These are phyloP conservation scores for Colletotrichum sp. DNA, from an alignment of 2,329 filamentous ascomycete genomes.

Conservation along the genomic window DNA sequence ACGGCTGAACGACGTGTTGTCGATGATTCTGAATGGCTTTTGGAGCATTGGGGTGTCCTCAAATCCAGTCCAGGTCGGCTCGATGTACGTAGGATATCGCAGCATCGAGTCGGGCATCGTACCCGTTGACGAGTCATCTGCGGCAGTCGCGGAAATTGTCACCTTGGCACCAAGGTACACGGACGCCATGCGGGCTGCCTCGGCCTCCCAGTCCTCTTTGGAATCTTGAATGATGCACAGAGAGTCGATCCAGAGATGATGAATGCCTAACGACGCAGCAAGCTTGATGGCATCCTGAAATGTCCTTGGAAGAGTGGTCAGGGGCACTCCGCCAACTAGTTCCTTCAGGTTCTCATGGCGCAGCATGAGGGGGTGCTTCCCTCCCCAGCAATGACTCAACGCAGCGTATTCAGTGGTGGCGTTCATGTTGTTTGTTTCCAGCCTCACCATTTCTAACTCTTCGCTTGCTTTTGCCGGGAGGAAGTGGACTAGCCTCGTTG, in stretches of 20 bases:
- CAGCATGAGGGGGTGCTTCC: not conserved
- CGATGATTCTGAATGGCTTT: not conserved
- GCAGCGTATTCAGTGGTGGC: not conserved
- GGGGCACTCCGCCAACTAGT: fast-evolving
- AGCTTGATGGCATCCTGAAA: not conserved
- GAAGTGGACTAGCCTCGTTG: not conserved
- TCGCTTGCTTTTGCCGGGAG: fast-evolving
- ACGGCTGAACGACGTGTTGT: not conserved
- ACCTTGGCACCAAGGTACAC: not conserved
- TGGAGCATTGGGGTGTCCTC: not conserved
- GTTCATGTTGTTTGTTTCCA: fast-evolving
- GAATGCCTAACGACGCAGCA: not conserved
- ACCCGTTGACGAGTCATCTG: not conserved
- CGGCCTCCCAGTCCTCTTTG: not conserved
- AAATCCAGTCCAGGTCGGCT: not conserved
- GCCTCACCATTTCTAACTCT: not conserved
- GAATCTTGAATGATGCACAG: not conserved
- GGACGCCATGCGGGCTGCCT: not conserved
- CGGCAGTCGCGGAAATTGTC: not conserved
- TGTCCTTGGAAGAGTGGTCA: not conserved
- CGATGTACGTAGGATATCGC: not conserved
- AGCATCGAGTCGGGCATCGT: not conserved
- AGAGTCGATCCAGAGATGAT: not conserved
- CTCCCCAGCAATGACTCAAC: not conserved
- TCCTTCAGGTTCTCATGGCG: not conserved